Evolutionary conservation across 352 stramenopile genomes (phyloP).

Genomic region (Phytopythium oedochilum): DNA sequence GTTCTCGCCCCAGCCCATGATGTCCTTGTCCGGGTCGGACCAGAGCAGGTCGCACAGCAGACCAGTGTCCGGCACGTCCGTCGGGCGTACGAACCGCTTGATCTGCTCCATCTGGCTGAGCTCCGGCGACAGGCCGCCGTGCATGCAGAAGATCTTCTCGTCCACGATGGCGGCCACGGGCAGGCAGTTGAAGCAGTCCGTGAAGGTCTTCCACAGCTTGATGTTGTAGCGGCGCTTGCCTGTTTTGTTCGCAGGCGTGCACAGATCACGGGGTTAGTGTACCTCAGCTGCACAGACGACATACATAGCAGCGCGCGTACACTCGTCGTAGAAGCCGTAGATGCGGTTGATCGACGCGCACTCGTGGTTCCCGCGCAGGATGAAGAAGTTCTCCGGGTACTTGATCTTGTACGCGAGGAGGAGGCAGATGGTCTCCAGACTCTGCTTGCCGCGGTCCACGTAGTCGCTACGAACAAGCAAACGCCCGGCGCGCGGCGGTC

Average conservation of each 20-base stretch:
- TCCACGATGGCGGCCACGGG: slow-evolving; percentile 98
- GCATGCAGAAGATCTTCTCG: slow-evolving; percentile 99
- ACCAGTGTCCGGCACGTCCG: slow-evolving; percentile 88
- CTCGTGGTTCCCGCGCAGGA: slow-evolving; percentile 82
- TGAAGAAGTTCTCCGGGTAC: slow-evolving; percentile 83
- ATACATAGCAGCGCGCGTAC: slow-evolving; percentile 17
- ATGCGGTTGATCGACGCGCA: slow-evolving; percentile 78
- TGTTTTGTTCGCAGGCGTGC: slow-evolving; percentile 7
- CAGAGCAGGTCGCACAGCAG: slow-evolving; percentile 99
- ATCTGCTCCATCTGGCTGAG: slow-evolving; percentile 92
- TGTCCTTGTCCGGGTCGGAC: slow-evolving; percentile 98
- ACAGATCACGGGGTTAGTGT: not conserved
- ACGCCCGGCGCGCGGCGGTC: no score
- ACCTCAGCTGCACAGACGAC: no score
- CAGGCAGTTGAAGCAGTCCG: slow-evolving; percentile 91
- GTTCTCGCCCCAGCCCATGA: slow-evolving; percentile 98
- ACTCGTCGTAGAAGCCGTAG: slow-evolving; percentile 83
- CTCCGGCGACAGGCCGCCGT: slow-evolving; percentile 96
- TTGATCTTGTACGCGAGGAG: slow-evolving; percentile 87
- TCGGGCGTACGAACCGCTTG: slow-evolving; percentile 92
- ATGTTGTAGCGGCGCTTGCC: slow-evolving; percentile 93
- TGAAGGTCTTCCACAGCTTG: slow-evolving; percentile 99
- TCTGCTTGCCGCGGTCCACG: slow-evolving; percentile 87
- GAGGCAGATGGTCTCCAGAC: slow-evolving; percentile 78
- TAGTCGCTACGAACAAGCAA: slow-evolving; percentile 37